These are phyloP conservation scores for Hypomyces perniciosus DNA, from an alignment of 2,329 filamentous ascomycete genomes.

Conservation along the genomic window DNA sequence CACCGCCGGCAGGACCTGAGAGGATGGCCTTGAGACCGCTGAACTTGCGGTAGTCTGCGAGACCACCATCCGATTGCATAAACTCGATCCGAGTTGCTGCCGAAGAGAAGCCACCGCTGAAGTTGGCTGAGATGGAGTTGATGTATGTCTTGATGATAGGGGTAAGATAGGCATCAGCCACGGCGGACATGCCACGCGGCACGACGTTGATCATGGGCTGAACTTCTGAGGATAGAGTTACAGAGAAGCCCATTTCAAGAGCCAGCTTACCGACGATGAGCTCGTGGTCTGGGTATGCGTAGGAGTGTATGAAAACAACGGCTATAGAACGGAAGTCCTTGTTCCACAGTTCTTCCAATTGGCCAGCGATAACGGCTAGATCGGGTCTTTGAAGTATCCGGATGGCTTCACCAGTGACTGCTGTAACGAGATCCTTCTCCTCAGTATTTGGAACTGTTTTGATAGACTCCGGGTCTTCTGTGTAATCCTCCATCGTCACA, in stretches of 20 bases:
- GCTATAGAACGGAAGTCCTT: conserved; percentile 47
- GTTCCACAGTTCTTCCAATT: conserved; percentile 55
- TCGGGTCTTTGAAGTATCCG: conserved; percentile 58
- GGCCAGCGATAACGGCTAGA: conserved; percentile 44
- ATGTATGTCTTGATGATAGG: conserved; percentile 33
- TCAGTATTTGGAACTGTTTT: conserved; percentile 39
- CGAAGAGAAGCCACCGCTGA: conserved; percentile 29
- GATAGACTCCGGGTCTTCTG: conserved; percentile 54
- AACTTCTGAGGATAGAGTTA: conserved; percentile 31
- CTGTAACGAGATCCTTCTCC: conserved; percentile 56
- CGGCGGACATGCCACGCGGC: conserved; percentile 37
- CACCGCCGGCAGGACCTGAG: conserved; percentile 70
- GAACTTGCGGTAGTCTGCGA: conserved; percentile 54
- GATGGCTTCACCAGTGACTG: conserved; percentile 62
- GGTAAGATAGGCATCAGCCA: conserved; percentile 39
- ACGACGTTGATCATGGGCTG: conserved; percentile 40
- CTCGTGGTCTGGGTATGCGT: conserved; percentile 54
- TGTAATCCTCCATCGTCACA: conserved; percentile 67
- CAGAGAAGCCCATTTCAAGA: conserved; percentile 36
- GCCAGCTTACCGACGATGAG: conserved; percentile 30
- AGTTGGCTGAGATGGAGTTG: conserved; percentile 30
- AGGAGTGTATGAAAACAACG: conserved; percentile 69
- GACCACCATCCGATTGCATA: conserved; percentile 57
- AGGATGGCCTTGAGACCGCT: conserved; percentile 65
- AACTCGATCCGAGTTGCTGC: conserved; percentile 56